These are phyloP conservation scores for Colletotrichum musicola DNA, from an alignment of 2,329 filamentous ascomycete genomes.

Conservation along the genomic window DNA sequence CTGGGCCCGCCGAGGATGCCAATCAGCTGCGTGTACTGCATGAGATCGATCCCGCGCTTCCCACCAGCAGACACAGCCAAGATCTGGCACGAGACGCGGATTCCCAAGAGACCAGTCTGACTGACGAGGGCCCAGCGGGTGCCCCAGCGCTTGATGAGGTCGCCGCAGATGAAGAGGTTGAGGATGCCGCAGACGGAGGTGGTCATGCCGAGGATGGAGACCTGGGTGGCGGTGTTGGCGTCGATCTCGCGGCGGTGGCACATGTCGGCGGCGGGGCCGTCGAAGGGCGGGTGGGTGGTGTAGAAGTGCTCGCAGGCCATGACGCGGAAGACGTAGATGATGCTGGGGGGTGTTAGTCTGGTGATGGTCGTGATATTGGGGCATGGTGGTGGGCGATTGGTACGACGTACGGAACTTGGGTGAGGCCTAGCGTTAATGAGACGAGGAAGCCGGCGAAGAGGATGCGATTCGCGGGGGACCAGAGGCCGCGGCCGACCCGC, in stretches of 20 bases:
- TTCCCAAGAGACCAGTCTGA: constrained; percentile 74
- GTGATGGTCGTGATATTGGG: constrained; percentile 9
- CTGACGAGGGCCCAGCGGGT: constrained; percentile 72
- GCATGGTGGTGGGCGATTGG: neutral
- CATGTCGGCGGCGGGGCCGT: constrained; percentile 59
- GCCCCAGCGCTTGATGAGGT: constrained; percentile 75
- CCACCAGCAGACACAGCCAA: constrained; percentile 73
- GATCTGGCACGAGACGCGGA: constrained; percentile 74
- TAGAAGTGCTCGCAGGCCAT: constrained; percentile 82
- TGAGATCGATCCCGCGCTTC: constrained; percentile 73
- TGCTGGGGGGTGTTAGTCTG: constrained; percentile 44
- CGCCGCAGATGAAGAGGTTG: constrained; percentile 76
- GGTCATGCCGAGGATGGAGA: constrained; percentile 74
- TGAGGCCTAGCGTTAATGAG: constrained; percentile 63
- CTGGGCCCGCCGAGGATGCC: constrained; percentile 76
- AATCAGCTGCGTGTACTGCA: constrained; percentile 76
- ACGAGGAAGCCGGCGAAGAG: constrained; percentile 72
- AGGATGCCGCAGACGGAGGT: constrained; percentile 77
- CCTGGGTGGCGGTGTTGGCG: constrained; percentile 72
- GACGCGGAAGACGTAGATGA: constrained; percentile 75
- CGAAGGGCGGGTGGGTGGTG: constrained; percentile 64
- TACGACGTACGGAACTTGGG: constrained; percentile 60
- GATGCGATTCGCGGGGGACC: constrained; percentile 55
- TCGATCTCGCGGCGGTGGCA: constrained; percentile 74
- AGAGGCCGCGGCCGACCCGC: constrained; percentile 34